Conservation (phyloP, 106 monocot genomes). For the Apostasia shenzhenica region DNA sequence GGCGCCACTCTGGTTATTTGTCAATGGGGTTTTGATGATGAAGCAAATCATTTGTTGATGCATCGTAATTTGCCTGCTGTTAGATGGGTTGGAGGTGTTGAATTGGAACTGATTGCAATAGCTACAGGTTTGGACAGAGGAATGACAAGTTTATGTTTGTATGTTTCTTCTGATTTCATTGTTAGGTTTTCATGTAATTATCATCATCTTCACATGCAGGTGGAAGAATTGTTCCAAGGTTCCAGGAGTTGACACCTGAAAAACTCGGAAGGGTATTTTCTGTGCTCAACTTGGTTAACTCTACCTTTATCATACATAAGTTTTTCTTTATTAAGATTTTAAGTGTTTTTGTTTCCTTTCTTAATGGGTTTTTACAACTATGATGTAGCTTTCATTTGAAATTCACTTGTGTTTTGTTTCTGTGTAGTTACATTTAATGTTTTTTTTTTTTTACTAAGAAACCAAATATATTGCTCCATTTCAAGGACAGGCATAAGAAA, state of each 20-base stretch:
- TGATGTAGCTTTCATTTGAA: no score
- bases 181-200: background rate
- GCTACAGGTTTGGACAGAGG: conserved; percentile 61
- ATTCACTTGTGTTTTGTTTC: no score
- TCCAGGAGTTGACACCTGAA: conserved; percentile 90
- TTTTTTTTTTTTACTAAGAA: no score
- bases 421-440: no score
- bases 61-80: conserved; percentile 96
- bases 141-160: background rate
- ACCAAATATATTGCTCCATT: no score
- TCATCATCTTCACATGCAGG: conserved; percentile 29
- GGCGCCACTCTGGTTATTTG: conserved; percentile 97
- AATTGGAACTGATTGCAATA: conserved; percentile 96
- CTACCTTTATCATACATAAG: no score
- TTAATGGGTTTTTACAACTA: no score
- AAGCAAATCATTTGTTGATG: conserved; percentile 98
- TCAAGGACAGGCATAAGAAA: no score
- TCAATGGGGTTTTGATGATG: conserved; percentile 99
- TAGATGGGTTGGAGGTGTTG: conserved; percentile 99
- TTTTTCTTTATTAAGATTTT: no score
- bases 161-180: background rate
- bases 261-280: conserved; percentile 81
- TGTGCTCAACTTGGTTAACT: no score
- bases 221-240: conserved; percentile 98
- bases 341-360: no score